phyloP scores from a whole-genome alignment of 1,139 yeast species.

The Debaryomyces singareniensis region DNA sequence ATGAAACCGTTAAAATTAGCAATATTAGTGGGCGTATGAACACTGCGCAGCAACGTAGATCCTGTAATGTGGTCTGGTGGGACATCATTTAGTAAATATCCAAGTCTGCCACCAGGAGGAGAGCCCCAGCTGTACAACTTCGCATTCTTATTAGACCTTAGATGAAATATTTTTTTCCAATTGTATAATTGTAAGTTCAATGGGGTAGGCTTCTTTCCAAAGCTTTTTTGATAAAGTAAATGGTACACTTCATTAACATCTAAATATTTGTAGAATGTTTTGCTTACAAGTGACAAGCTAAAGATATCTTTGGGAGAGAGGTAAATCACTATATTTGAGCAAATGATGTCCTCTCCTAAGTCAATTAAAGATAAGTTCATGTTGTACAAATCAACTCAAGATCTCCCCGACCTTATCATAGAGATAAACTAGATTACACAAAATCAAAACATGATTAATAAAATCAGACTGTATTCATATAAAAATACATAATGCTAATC shows the following conservation, averaged over 20 bases:
- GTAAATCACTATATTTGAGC: conserved; percentile 25
- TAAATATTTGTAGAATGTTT: conserved; percentile 19
- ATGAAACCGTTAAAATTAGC: conserved; percentile 26
- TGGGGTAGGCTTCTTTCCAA: conserved; percentile 39
- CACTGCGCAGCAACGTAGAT: conserved; percentile 23
- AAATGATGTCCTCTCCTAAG: conserved; percentile 40
- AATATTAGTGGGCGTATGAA: conserved; percentile 37
- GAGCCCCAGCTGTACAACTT: conserved; percentile 62
- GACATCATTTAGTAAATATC: conserved; percentile 32
- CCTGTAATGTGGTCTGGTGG: conserved; percentile 22
- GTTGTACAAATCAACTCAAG: too few relatives aligned
- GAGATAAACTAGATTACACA: too few relatives aligned
- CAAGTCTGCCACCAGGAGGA: conserved; percentile 49
- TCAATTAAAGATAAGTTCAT: conserved; percentile 9
- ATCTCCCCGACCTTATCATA: too few relatives aligned
- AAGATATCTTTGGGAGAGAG: conserved; percentile 42
- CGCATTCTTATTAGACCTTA: conserved; percentile 34
- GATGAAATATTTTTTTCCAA: conserved; percentile 47
- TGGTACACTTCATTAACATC: conserved; percentile 25
- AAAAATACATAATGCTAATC: too few relatives aligned
- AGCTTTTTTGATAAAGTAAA: conserved; percentile 44
- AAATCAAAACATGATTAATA: too few relatives aligned
- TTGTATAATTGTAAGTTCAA: conserved; percentile 28
- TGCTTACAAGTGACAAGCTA: conserved; percentile 40
- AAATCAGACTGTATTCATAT: too few relatives aligned